Evolutionary conservation across 306 rosid genomes (phyloP), one percentile per base, ranked within the genome.

Genomic region (Ammopiptanthus mongolicus): DNA sequence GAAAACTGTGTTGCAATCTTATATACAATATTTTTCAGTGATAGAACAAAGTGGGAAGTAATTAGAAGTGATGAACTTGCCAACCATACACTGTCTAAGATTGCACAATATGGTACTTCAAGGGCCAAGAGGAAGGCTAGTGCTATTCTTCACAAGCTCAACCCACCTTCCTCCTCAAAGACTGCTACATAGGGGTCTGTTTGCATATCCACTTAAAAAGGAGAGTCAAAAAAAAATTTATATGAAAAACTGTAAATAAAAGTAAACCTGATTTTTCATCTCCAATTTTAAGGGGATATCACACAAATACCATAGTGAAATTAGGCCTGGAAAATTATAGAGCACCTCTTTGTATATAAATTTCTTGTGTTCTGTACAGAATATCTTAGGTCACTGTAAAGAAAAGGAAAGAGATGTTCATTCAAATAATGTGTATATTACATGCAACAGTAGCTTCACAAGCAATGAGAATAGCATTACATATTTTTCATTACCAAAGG

Each of bases 81-180:
- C 3, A 51, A 83, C 1, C 71, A 47, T 15, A 76, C 89, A 36
- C n/a, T 88, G 66, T 69, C 78, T 1, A 21, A 44, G 36, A 87
- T 90, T 70, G 80, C 85, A 5, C 60, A 36, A 21, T 61, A 1
- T 11, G 91, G 89, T 21, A 80, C 83, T 52, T 39, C 80, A 19
- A 78, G 96, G 73, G 92, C 92, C 12, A 84, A 50, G 51, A 86
- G 87, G 77, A 90, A 88, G 77, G 92, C 91, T 21, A 34, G 0
- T 0, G 83, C 71, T 56, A 74, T 90, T 36, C 86, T 90, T 63
- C 80, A 78, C 19, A 82, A 73, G 65, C 65, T 90, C 56, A 63
- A 66, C 6, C 76, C 44, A 21, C 67, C 68, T 31, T 73, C 57
- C 44, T 29, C 66, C 28, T 7, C 73, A 28, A 65, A 86, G 6